A percentile compares a stretch with the other conserved stretches of the same genome.
Conservation (phyloP, 1,284 basidiomycete genomes). For the Erythrobasidium hasegawianum region DNA sequence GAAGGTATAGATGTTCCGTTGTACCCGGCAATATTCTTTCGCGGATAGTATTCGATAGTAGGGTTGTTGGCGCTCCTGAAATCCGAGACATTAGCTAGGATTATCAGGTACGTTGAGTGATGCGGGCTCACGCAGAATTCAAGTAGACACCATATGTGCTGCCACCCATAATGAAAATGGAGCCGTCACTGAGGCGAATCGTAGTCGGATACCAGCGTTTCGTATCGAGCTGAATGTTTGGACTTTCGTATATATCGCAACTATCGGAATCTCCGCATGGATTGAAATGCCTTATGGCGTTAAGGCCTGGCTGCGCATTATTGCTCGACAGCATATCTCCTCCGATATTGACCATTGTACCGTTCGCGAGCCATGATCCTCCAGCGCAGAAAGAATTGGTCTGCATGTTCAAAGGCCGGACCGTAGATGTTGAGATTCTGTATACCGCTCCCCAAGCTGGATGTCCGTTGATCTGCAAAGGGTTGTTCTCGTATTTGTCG, state of each 20-base stretch:
- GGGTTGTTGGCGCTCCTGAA: conserved; percentile 66
- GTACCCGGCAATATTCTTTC: conserved; percentile 54
- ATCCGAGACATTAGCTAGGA: neutral
- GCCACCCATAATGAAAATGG: conserved; percentile 73
- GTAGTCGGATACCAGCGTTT: conserved; percentile 41
- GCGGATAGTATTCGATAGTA: conserved; percentile 72
- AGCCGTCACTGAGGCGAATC: conserved; percentile 56
- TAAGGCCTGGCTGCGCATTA: conserved; percentile 67
- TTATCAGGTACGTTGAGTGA: conserved; percentile 47
- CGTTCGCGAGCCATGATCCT: conserved; percentile 69
- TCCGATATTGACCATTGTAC: conserved; percentile 62
- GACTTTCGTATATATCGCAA: conserved; percentile 66
- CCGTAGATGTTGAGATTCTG: conserved; percentile 59
- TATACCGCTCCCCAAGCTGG: conserved; percentile 71
- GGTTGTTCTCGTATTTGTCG: conserved; percentile 83
- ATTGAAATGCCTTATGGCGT: conserved; percentile 65
- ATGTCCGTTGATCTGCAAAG: conserved; percentile 64
- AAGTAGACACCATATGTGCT: conserved; percentile 61
- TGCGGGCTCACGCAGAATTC: conserved; percentile 53
- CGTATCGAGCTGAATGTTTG: conserved; percentile 43
- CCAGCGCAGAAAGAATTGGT: conserved; percentile 87
- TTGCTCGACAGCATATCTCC: conserved; percentile 63
- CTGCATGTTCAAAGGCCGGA: conserved; percentile 62
- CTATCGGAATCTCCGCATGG: conserved; percentile 58
- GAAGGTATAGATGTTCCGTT: conserved; percentile 62